Conservation (phyloP, 257 asterid genomes). For the Buddleja alternifolia region DNA sequence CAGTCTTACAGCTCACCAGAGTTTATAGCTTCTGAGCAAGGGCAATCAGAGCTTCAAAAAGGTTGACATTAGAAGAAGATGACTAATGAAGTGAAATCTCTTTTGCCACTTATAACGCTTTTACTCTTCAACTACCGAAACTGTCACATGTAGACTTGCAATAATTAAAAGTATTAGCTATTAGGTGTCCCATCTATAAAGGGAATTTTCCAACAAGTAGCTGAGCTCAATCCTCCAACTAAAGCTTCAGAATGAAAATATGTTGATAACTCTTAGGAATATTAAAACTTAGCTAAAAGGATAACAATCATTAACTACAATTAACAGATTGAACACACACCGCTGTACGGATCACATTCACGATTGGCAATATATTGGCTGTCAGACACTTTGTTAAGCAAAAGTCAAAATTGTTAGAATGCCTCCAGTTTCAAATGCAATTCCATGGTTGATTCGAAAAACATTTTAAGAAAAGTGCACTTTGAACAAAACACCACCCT, state of each 20-base stretch:
- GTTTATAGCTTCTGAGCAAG: too few species aligned
- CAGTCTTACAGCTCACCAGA: not conserved
- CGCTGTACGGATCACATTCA: not conserved
- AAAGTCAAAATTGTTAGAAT: not conserved
- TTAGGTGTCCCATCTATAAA: too few species aligned
- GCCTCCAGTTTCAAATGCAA: not conserved
- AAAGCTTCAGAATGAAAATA: not conserved
- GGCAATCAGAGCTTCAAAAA: too few species aligned
- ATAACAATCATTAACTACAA: not conserved
- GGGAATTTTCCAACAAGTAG: not conserved
- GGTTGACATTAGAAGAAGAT: too few species aligned
- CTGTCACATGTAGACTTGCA: too few species aligned
- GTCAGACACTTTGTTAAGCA: not conserved
- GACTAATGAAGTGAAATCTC: not conserved
- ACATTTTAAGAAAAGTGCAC: not conserved
- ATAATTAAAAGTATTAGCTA: too few species aligned
- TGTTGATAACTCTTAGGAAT: not conserved
- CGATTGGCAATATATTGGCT: not conserved
- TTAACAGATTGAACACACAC: not conserved
- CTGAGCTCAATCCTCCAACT: not conserved
- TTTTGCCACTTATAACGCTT: not conserved
- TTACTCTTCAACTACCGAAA: not conserved
- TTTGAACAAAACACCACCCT: not conserved
- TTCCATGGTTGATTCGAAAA: not conserved
- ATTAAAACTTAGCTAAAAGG: not conserved